These are phyloP conservation scores for Nannizziopsis barbatae DNA, from an alignment of 2,329 filamentous ascomycete species.

Conservation along the genomic window DNA sequence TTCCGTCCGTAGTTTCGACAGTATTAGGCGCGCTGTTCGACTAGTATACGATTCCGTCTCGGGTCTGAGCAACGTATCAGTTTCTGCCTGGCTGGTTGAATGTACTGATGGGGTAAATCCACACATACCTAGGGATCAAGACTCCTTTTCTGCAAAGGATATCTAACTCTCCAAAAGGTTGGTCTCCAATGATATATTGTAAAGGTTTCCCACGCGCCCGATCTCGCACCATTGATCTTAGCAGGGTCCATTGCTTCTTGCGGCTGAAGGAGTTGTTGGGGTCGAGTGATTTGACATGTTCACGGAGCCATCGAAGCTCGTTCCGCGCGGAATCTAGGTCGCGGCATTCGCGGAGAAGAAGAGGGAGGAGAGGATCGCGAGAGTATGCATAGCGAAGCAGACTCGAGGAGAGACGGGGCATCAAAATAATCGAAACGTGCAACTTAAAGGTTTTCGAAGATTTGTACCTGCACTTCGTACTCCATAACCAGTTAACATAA, in stretches of 20 bases:
- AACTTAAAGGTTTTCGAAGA: no score
- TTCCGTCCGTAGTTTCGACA: slow-evolving; percentile 6
- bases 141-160: slow-evolving; percentile 67
- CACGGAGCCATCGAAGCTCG: slow-evolving; percentile 39
- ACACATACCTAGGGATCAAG: slow-evolving; percentile 59
- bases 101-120: neutral
- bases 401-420: slow-evolving; percentile 34
- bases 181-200: slow-evolving; percentile 79
- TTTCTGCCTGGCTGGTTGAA: neutral
- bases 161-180: slow-evolving; percentile 77
- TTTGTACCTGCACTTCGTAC: no score
- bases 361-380: slow-evolving; percentile 29
- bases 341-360: slow-evolving; percentile 36
- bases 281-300: slow-evolving; percentile 24
- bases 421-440: slow-evolving; percentile 15
- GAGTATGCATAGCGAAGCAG: slow-evolving; percentile 29
- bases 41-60: slow-evolving; percentile 61
- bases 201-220: slow-evolving; percentile 59
- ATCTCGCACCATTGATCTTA: slow-evolving; percentile 30
- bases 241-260: slow-evolving; percentile 21
- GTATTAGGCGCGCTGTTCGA: slow-evolving; percentile 43
- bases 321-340: slow-evolving; percentile 35
- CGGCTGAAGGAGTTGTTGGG: neutral
- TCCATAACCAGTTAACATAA: no score
- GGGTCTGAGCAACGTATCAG: slow-evolving; percentile 29